Evolutionary conservation across 768 basidiomycete species (phyloP), one percentile per base, ranked within the genome.

Genomic region (Aureoboletus auriporus): DNA sequence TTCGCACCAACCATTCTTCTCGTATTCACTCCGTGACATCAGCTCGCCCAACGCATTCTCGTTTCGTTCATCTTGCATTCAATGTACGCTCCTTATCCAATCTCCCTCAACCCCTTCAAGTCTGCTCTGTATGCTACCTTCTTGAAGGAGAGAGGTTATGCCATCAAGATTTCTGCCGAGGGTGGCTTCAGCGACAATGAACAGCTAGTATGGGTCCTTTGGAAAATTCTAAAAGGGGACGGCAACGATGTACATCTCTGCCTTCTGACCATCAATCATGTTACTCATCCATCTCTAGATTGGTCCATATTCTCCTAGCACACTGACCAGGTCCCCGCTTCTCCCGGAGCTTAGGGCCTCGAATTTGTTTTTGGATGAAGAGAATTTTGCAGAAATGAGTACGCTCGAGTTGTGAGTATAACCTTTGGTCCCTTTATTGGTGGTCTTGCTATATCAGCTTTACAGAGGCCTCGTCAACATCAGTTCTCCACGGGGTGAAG

Each of bases 171-270:
- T 44, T 70, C 82, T n/a, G 71, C 58, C 8, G 63, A 71, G 30
- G 72, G 71, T 46, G 74, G 77, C 26, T 73, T 74, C 50, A 74
- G 79, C 47, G 73, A 75, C 43, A 87, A 81, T 62, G 87, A 89
- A 60, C 88, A 88, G 58, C 70, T 90, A 42, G 84, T 89, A 34
- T 90, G 88, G 86, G 88, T 90, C 38, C 71, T 90, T 51, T 90
- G 87, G 87, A 90, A 90, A 69, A 86, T 90, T 48, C 69, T 90
- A 46, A 86, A 81, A 64, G 89, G 88, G 44, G 86, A 89, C 62
- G 88, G 88, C 16, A 82, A 80, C 51, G 87, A 90, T 73, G 88
- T 89, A 53, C 48, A 33, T 17, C n/a, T n/a, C 20, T 46, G 39
- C 44, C 11, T 41, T 11, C 46, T 42, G 40, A 14, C 53, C 39